phyloP scores from a whole-genome alignment of 1,284 basidiomycete species.

The Inonotus hispidus region DNA sequence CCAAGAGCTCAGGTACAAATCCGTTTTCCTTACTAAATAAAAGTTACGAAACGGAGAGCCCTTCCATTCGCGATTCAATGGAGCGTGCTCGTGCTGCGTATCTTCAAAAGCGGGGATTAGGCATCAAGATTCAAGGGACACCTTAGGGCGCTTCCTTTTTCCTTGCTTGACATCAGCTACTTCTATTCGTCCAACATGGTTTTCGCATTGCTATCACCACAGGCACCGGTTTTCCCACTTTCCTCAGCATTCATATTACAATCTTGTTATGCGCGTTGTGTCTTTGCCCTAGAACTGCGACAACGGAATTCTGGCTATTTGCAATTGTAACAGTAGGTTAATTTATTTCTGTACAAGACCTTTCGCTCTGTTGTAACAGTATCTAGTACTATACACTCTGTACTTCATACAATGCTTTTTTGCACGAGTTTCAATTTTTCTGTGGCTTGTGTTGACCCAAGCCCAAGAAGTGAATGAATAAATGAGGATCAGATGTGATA shows the following conservation, averaged over 20 bases:
- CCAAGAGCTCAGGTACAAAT: neutral
- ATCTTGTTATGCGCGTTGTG: constrained; percentile 5
- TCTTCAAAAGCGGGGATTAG: constrained; percentile 3
- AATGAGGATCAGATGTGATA: neutral
- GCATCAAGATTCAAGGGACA: neutral
- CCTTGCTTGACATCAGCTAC: neutral
- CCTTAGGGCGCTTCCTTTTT: neutral
- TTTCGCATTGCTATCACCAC: neutral
- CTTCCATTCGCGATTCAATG: constrained; percentile 15
- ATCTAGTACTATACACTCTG: neutral
- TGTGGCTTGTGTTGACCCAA: too few relatives aligned
- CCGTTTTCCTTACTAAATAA: neutral
- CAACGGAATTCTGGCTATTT: neutral
- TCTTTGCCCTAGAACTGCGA: neutral
- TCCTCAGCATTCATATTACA: neutral
- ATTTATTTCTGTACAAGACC: neutral
- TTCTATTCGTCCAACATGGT: neutral
- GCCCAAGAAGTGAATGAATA: too few relatives aligned
- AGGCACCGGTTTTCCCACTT: neutral
- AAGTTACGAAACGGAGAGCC: constrained; percentile 9
- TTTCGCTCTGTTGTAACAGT: neutral
- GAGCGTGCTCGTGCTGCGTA: constrained; percentile 17
- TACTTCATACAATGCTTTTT: too few relatives aligned
- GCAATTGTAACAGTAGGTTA: neutral
- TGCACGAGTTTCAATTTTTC: too few relatives aligned